A percentile compares a stretch with the other conserved stretches of the same genome.
Evolutionary conservation across 2,329 filamentous ascomycete genomes (phyloP).

Genomic region (Fusarium palustre): DNA sequence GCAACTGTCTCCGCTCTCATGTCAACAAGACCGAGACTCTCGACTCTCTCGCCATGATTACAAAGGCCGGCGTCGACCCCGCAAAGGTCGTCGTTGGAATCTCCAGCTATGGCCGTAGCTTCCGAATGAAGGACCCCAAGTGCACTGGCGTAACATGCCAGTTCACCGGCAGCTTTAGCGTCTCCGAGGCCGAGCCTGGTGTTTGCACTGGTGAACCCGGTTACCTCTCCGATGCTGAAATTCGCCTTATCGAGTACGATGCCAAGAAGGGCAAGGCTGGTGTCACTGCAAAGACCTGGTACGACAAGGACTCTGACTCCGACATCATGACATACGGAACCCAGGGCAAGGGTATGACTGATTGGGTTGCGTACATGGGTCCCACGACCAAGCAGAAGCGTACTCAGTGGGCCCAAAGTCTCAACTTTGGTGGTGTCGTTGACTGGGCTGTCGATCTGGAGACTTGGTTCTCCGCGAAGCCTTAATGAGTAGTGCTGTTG

Average conservation of each 20-base stretch:
- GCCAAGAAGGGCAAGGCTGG: conserved; percentile 33
- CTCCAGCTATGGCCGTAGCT: conserved; percentile 48
- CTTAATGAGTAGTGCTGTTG: not conserved
- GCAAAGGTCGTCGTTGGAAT: conserved; percentile 49
- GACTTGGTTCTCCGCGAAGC: conserved; percentile 41
- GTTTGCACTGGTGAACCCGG: conserved; percentile 43
- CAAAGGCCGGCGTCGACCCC: conserved; percentile 51
- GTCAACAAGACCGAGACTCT: conserved; percentile 56
- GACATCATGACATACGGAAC: conserved; percentile 45
- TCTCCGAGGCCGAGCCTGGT: conserved; percentile 43
- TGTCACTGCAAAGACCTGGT: conserved; percentile 34
- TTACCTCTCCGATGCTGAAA: conserved; percentile 49
- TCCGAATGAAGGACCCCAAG: conserved; percentile 43
- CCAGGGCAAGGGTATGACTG: conserved; percentile 35
- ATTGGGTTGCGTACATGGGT: conserved; percentile 50
- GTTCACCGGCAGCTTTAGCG: conserved; percentile 44
- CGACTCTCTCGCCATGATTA: conserved; percentile 53
- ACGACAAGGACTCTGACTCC: conserved; percentile 40
- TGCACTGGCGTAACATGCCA: conserved; percentile 44
- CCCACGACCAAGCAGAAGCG: conserved; percentile 43
- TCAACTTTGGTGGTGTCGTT: conserved; percentile 49
- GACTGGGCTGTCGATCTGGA: conserved; percentile 51
- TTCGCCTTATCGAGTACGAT: conserved; percentile 44
- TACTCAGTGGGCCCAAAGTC: conserved; percentile 27
- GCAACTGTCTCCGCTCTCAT: conserved; percentile 53